Evolutionary conservation across 805 yeast genomes (phyloP), one percentile per base, ranked within the genome.

Genomic region (Ogataea corticis): DNA sequence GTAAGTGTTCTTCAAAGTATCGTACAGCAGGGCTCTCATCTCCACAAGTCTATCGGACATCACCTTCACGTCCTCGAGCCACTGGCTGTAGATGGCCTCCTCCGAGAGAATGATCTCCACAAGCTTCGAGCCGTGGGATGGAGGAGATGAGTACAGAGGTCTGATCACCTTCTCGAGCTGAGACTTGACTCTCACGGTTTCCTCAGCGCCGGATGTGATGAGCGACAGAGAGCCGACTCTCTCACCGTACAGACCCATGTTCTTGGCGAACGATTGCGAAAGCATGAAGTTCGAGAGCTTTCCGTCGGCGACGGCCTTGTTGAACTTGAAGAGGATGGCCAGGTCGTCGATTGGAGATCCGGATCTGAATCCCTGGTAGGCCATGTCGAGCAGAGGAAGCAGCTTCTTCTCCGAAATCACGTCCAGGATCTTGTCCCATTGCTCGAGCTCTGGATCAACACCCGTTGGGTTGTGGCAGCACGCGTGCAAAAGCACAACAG

Each of bases 381-480:
- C 97, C 82, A 85, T 82, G 71, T 91, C 98, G 50, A 91, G 80
- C 62, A 92, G 73, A 33, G 96, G 96, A 66, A 86, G 77, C 58
- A 87, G 77, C 35, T 76, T 70, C 63, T 79, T 78, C 39, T 72
- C 65, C 56, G 77, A 69, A 33, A 87, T 63, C 28, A 83, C 79
- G 39, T 83, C 80, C 57, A 87, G 73, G 32, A 92, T 87, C 64
- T 76, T 68, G 50, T 77, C 73, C 97, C 96, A 90, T 63, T 91
- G 88, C 52, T 80, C 87, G 21, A 70, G 67, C 14, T 88, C 80
- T 50, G 96, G 94, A 64, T 91, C 97, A 65, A 91, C 82, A 53
- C 97, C 98, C 15, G 97, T 92, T 44, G 98, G 98, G 73, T 91
- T 92, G 72, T 91, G 97, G 60, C 97, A 94, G 65, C 97, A 90